Evolutionary conservation across 352 stramenopile genomes (phyloP).

Genomic region (Phytophthora cactorum): DNA sequence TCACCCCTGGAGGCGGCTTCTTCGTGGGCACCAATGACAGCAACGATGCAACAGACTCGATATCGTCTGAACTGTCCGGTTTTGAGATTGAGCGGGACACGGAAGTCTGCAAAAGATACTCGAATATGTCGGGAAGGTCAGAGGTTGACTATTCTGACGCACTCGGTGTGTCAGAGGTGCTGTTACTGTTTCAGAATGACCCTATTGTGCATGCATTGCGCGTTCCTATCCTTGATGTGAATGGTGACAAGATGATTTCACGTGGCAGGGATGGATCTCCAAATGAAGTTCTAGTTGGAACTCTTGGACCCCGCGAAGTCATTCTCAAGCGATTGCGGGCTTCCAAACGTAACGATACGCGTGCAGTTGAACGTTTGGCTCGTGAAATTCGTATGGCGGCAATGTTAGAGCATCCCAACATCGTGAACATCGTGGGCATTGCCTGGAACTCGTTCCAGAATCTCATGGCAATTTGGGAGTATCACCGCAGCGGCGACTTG

Average conservation of each 20-base stretch:
- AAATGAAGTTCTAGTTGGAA: constrained; percentile 53
- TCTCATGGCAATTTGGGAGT: constrained; percentile 53
- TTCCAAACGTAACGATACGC: constrained; percentile 43
- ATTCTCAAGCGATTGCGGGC: constrained; percentile 57
- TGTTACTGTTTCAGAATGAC: constrained; percentile 61
- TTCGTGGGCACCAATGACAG: constrained; percentile 21
- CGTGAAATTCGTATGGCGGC: constrained; percentile 63
- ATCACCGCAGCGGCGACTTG: constrained; percentile 51
- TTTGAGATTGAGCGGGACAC: constrained; percentile 28
- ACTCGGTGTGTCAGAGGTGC: constrained; percentile 48
- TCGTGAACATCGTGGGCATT: constrained; percentile 60
- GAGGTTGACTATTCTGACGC: constrained; percentile 53
- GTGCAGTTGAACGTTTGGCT: constrained; percentile 63
- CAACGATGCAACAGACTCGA: constrained; percentile 20
- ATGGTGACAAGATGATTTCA: constrained; percentile 44
- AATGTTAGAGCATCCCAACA: constrained; percentile 59
- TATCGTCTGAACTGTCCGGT: constrained; percentile 25
- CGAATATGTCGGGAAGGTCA: constrained; percentile 5
- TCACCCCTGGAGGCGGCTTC: constrained; percentile 21
- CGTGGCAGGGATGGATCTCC: constrained; percentile 34
- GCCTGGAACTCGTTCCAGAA: constrained; percentile 73
- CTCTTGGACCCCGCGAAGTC: constrained; percentile 38
- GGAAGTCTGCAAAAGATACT: constrained; percentile 21
- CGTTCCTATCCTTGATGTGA: constrained; percentile 61
- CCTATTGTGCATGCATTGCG: constrained; percentile 48